These are phyloP conservation scores for Aphanomyces invadans DNA, from an alignment of 352 stramenopile genomes.

Conservation along the genomic window DNA sequence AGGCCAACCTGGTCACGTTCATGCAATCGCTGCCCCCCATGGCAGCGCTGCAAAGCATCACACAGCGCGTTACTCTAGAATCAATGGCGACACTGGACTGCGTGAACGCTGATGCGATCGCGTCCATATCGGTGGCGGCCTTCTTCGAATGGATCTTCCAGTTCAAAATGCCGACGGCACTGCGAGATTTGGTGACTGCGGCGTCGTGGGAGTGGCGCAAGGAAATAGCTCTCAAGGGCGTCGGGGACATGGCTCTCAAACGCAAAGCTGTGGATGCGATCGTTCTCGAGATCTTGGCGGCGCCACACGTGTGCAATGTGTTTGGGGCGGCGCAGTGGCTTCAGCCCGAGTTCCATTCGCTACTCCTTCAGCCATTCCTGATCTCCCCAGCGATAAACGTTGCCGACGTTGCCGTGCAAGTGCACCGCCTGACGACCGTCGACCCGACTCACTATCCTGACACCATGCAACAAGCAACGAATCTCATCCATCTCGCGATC, in stretches of 20 bases:
- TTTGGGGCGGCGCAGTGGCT: conserved; percentile 10
- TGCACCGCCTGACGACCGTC: too few species aligned
- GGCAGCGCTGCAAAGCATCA: background rate
- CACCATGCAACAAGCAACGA: background rate
- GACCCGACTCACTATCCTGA: background rate
- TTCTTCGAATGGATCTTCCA: conserved; percentile 25
- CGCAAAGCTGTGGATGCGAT: conserved; percentile 13
- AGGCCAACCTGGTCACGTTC: conserved; percentile 10
- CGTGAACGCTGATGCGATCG: background rate
- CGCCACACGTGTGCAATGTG: background rate
- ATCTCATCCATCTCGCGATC: conserved; percentile 13
- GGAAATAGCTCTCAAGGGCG: too few species aligned
- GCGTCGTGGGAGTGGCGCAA: conserved; percentile 23
- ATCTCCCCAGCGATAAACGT: conserved; percentile 23
- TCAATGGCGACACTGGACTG: background rate
- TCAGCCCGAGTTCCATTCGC: conserved; percentile 19
- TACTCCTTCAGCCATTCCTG: conserved; percentile 20
- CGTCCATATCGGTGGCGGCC: conserved; percentile 8
- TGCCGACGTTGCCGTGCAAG: conserved; percentile 9
- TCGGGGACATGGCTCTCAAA: conserved; percentile 18
- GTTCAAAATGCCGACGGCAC: background rate
- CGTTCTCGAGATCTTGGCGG: conserved; percentile 6
- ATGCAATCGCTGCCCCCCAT: conserved; percentile 15
- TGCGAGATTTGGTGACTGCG: conserved; percentile 4
- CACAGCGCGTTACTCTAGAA: background rate